Evolutionary conservation across 805 yeast species (phyloP).

Genomic region (Candida yuanshanica): DNA sequence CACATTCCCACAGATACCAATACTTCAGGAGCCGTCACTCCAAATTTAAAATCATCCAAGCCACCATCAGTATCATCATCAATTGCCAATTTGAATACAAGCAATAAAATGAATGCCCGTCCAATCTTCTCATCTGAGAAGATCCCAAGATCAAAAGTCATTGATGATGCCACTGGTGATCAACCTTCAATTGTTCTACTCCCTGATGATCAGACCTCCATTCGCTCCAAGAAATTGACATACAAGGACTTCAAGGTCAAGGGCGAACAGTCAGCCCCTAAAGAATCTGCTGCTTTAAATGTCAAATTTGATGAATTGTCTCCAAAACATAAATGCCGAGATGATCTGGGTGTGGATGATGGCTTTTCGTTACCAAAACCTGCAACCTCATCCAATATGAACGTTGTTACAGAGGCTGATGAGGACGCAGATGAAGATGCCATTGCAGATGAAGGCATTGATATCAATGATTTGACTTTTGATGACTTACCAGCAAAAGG

Average conservation of each 20-base stretch:
- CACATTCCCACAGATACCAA: not conserved
- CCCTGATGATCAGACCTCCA: constrained; percentile 32
- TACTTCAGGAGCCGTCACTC: not conserved
- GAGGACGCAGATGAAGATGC: not conserved
- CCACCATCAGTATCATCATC: constrained; percentile 2
- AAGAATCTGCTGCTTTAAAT: not conserved
- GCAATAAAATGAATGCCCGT: constrained; percentile 26
- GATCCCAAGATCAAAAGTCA: constrained; percentile 60
- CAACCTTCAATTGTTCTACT: constrained; percentile 60
- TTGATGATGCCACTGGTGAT: constrained; percentile 64
- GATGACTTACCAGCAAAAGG: constrained; percentile 89
- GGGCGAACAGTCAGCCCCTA: not conserved
- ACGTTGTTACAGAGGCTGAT: not conserved
- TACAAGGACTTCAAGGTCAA: not conserved
- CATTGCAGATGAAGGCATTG: constrained; percentile 20
- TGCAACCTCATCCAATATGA: not conserved
- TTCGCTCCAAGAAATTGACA: constrained; percentile 7
- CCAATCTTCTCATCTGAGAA: constrained; percentile 70
- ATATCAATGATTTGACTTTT: constrained; percentile 46
- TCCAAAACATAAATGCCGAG: constrained; percentile 1
- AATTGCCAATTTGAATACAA: constrained; percentile 7
- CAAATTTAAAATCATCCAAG: not conserved
- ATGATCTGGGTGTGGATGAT: constrained; percentile 2
- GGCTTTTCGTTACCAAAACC: not conserved
- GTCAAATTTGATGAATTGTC: constrained; percentile 3